Evolutionary conservation across 1,284 basidiomycete genomes (phyloP).

Genomic region (Austropuccinia psidii): DNA sequence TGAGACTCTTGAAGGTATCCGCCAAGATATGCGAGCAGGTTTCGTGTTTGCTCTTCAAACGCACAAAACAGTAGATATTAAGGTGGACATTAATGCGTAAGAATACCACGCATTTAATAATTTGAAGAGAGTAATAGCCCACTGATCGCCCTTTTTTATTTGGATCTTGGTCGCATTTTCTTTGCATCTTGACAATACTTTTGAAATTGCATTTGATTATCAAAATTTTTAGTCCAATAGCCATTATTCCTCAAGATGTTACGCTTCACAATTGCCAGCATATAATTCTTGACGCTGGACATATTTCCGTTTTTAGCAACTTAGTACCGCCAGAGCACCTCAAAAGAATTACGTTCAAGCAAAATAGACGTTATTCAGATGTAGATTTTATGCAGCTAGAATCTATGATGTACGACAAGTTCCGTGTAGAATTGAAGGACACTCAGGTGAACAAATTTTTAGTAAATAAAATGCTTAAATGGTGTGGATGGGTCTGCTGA

Average conservation of each 20-base stretch:
- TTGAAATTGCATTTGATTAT: background rate
- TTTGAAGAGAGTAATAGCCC: too few species aligned
- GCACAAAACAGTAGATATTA: conserved; percentile 92
- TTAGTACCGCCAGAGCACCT: conserved; percentile 77
- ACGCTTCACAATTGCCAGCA: conserved; percentile 70
- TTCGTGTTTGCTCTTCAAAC: conserved; percentile 85
- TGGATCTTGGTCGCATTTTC: too few species aligned
- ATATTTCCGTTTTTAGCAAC: conserved; percentile 86
- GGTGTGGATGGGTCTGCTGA: too few species aligned
- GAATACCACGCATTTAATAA: too few species aligned
- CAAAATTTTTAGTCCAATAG: conserved; percentile 58
- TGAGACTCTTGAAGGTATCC: conserved; percentile 85
- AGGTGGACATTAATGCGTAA: conserved; percentile 84
- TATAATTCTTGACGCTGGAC: conserved; percentile 90
- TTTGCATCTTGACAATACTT: background rate
- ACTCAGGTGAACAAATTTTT: conserved; percentile 64
- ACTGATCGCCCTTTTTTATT: too few species aligned
- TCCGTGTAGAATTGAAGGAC: conserved; percentile 73
- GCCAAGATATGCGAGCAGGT: conserved; percentile 90
- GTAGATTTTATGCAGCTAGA: conserved; percentile 84
- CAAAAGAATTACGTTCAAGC: conserved; percentile 72
- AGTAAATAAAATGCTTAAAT: too few species aligned
- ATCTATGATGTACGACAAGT: conserved; percentile 92
- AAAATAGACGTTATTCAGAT: conserved; percentile 75
- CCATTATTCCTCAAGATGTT: conserved; percentile 84